Evolutionary conservation across 1,284 basidiomycete species (phyloP), one percentile per base, ranked within the genome.

Genomic region (Rhodotorula sp.): DNA sequence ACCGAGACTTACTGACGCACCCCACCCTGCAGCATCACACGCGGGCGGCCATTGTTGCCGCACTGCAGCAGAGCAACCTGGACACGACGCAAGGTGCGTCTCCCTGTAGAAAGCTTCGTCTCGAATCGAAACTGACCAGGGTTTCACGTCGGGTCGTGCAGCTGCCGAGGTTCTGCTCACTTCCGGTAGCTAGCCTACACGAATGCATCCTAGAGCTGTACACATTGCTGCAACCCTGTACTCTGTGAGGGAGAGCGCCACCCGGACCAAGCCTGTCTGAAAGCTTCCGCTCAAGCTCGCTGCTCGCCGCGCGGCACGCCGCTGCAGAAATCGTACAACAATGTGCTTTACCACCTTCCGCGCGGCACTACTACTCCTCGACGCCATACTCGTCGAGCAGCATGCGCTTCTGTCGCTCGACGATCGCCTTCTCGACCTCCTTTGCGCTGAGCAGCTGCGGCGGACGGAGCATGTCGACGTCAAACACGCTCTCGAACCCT

Each of bases 381-480:
- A 61, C 67, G 2, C 64, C 83, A 80, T 90, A 91, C 83, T 96
- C 92, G 74, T 92, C 90, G 68, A 94, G 87, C 63, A 97, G 81
- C 23, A 90, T 89, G 81, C 88, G 85, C 84, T 97, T 97, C 80
- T 91, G 85, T 75, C 93, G 83, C 53, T 86, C 87, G 67, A 97
- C 85, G 66, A 97, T 81, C 34, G 90, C 87, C 46, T 83, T 81
- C 79, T 93, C 92, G 87, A 93, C 90, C 82, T 95, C 91, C 64
- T 88, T 86, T 61, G 86, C 84, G 2, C 86, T 88, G 4, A 91
- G 89, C 81, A 94, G 82, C 77, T 87, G 88, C 0, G 92, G 93
- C 49, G 89, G 87, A 68, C 90, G 80, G 19, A 97, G 84, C 74
- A 89, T 86, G 68, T 89, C 89, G 7, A 89, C 83, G 48, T 87